These are phyloP conservation scores for Diaporthe destruens DNA, from an alignment of 2,329 filamentous ascomycete genomes.

Conservation along the genomic window DNA sequence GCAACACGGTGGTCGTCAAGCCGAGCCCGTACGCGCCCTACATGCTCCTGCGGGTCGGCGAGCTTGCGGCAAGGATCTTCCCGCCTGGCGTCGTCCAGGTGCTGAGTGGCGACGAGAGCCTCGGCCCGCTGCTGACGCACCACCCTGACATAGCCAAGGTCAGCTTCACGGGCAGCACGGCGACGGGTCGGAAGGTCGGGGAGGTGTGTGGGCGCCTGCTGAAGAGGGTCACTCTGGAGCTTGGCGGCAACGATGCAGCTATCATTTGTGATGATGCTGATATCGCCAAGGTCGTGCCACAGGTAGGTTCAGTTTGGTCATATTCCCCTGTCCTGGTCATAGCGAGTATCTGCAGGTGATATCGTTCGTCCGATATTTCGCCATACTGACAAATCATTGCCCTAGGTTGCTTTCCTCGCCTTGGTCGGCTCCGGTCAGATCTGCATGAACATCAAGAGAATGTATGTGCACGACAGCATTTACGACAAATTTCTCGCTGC, in stretches of 20 bases:
- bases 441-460: slow-evolving; percentile 63
- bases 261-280: slow-evolving; percentile 60
- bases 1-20: slow-evolving; percentile 65
- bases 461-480: slow-evolving; percentile 64
- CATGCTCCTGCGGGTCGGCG: slow-evolving; percentile 69
- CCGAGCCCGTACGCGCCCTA: slow-evolving; percentile 71
- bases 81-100: slow-evolving; percentile 72
- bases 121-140: slow-evolving; percentile 69
- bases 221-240: slow-evolving; percentile 60
- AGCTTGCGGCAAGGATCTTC: slow-evolving; percentile 69
- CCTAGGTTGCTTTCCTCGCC: slow-evolving; percentile 58
- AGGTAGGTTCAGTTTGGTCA: slow-evolving; percentile 22
- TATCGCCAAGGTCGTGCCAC: slow-evolving; percentile 52
- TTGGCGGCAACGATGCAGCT: slow-evolving; percentile 53
- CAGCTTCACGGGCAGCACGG: slow-evolving; percentile 71
- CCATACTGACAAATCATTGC: neutral
- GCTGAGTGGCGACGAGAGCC: slow-evolving; percentile 69
- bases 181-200: slow-evolving; percentile 54
- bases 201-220: slow-evolving; percentile 56
- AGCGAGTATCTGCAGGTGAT: neutral
- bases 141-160: slow-evolving; percentile 73
- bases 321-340: neutral
- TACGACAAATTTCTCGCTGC: slow-evolving; percentile 60
- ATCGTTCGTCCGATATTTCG: neutral
- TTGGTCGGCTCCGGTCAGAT: slow-evolving; percentile 70